Evolutionary conservation across 345 rosid genomes (phyloP).

Genomic region (Limnanthes douglasii): DNA sequence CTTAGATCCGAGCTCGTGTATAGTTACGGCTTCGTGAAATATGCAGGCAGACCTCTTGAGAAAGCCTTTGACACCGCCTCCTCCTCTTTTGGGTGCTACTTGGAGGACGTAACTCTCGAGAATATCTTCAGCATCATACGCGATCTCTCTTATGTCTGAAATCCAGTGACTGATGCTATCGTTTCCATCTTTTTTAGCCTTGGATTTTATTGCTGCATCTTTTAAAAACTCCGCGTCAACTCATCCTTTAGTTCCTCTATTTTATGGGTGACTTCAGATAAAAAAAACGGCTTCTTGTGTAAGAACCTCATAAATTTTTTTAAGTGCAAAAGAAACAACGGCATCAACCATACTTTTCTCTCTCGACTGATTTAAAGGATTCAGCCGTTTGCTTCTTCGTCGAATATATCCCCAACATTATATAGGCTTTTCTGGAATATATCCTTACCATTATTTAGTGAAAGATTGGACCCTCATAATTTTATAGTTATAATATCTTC

Average conservation of each 20-base stretch:
- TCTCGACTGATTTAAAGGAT: too few relatives aligned
- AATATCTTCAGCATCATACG: constrained; percentile 20
- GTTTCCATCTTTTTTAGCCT: constrained; percentile 13
- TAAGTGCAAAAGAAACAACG: constrained; percentile 12
- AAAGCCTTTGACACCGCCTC: constrained; percentile 8
- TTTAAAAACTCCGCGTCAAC: constrained; percentile 14
- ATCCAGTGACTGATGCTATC: constrained; percentile 19
- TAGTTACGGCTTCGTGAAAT: constrained; percentile 6
- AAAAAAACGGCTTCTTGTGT: constrained; percentile 7
- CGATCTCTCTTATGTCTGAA: constrained; percentile 15
- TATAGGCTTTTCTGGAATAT: too few relatives aligned
- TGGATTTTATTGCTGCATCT: too few relatives aligned
- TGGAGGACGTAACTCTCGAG: constrained; percentile 12
- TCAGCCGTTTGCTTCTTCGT: too few relatives aligned
- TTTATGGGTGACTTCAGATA: constrained; percentile 9
- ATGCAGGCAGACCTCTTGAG: constrained; percentile 5
- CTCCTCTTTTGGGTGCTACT: constrained; percentile 7
- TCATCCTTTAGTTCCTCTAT: constrained; percentile 16
- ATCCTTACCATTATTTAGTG: too few relatives aligned
- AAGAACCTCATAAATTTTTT: constrained; percentile 14
- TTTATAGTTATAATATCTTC: too few relatives aligned
- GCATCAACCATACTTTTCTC: constrained; percentile 25
- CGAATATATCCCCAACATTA: too few relatives aligned
- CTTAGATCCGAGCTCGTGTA: constrained; percentile 8
- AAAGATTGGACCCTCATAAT: too few relatives aligned